phyloP scores from a whole-genome alignment of 495 filamentous ascomycete species.

The Penicillium roqueforti region DNA sequence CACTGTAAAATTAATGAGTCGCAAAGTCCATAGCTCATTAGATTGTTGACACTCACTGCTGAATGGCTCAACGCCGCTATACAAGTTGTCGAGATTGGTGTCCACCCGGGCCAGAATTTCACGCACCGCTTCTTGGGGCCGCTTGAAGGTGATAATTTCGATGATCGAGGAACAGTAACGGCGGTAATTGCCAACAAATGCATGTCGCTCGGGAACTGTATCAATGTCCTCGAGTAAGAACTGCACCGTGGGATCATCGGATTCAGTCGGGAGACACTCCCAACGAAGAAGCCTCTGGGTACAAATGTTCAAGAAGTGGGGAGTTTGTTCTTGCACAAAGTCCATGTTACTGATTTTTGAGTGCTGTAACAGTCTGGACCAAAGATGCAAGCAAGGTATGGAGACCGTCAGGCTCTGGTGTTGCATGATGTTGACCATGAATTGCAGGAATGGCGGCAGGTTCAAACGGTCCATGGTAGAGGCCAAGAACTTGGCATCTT shows the following conservation, averaged over 20 bases:
- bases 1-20: slow-evolving; percentile 45
- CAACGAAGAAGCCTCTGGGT: slow-evolving; percentile 75
- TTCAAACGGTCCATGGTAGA: slow-evolving; percentile 49
- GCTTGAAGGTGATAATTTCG: slow-evolving; percentile 73
- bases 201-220: slow-evolving; percentile 88
- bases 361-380: slow-evolving; percentile 73
- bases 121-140: slow-evolving; percentile 77
- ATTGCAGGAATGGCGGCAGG: slow-evolving; percentile 69
- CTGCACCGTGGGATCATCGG: slow-evolving; percentile 69
- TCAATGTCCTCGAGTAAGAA: slow-evolving; percentile 92
- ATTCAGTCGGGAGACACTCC: slow-evolving; percentile 76
- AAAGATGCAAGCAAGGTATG: slow-evolving; percentile 85
- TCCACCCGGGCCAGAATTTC: slow-evolving; percentile 80
- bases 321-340: slow-evolving; percentile 64
- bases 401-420: slow-evolving; percentile 87
- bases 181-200: slow-evolving; percentile 95
- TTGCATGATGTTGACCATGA: slow-evolving; percentile 73
- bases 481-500: slow-evolving; percentile 61
- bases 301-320: slow-evolving; percentile 72
- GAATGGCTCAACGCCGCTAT: slow-evolving; percentile 65
- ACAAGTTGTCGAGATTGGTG: slow-evolving; percentile 66
- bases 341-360: slow-evolving; percentile 60
- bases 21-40: background rate
- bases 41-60: slow-evolving; percentile 47
- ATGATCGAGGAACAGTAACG: slow-evolving; percentile 83